phyloP scores from a whole-genome alignment of 2,329 filamentous ascomycete species.

The Xylaria digitata region DNA sequence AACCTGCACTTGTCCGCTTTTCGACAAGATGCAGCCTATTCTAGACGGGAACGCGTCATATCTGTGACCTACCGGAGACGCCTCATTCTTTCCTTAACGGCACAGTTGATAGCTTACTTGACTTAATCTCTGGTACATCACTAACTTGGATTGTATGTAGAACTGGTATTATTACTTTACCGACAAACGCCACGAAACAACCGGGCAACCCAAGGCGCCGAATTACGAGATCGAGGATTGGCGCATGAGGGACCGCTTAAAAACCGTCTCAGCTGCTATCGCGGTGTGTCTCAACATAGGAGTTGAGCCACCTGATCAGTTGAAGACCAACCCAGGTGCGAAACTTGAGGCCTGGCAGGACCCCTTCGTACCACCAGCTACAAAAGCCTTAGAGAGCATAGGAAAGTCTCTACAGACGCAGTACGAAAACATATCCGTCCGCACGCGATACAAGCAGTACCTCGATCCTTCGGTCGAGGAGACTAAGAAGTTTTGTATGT shows the following conservation, averaged over 20 bases:
- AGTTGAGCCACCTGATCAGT: conserved; percentile 95
- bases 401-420: conserved; percentile 96
- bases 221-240: conserved; percentile 83
- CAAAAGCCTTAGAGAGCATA: conserved; percentile 92
- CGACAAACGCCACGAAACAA: conserved; percentile 96
- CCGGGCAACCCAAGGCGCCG: conserved; percentile 82
- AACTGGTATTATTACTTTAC: conserved; percentile 99
- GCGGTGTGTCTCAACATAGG: conserved; percentile 97
- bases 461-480: conserved; percentile 97
- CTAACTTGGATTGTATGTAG: conserved; percentile 64
- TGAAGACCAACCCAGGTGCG: conserved; percentile 93
- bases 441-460: conserved; percentile 98
- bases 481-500: conserved; percentile 95
- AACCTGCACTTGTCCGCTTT: conserved; percentile 1
- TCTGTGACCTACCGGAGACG: background rate
- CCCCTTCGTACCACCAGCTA: conserved; percentile 80
- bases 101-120: background rate
- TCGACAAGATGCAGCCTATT: background rate
- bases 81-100: background rate
- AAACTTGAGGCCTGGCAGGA: conserved; percentile 98
- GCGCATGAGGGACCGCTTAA: conserved; percentile 95
- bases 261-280: conserved; percentile 94
- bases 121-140: background rate
- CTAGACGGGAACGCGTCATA: background rate
- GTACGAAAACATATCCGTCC: conserved; percentile 93